Percentiles rank a stretch among this genome's conserved stretches.
Conservation (phyloP, 495 filamentous ascomycete genomes). For the Aspergillus avenaceus region DNA sequence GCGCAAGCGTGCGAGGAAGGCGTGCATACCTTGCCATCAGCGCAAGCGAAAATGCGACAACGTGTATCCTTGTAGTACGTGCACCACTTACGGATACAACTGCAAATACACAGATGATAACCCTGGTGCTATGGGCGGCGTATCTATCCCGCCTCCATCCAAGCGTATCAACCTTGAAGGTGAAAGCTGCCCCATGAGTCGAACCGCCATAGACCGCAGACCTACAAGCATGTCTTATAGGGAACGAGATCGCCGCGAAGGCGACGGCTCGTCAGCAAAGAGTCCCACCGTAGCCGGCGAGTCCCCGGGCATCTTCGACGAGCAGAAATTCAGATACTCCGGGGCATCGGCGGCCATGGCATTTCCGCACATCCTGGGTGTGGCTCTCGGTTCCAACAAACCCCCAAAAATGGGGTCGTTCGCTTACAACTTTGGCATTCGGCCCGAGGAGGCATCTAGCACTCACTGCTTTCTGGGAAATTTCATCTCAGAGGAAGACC, state of each 20-base stretch:
- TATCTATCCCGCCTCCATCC: not conserved
- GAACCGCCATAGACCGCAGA: too few relatives aligned
- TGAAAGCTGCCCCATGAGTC: slow-evolving; percentile 9
- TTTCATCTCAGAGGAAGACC: slow-evolving; percentile 25
- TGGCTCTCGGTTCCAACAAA: slow-evolving; percentile 25
- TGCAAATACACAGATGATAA: slow-evolving; percentile 24
- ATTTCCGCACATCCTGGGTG: slow-evolving; percentile 28
- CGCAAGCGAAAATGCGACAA: slow-evolving; percentile 34
- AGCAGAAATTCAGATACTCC: slow-evolving; percentile 26
- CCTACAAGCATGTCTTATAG: too few relatives aligned
- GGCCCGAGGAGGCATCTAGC: slow-evolving; percentile 26
- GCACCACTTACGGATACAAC: slow-evolving; percentile 26
- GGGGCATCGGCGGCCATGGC: slow-evolving; percentile 31
- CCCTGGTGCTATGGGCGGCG: slow-evolving; percentile 1
- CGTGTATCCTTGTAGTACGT: slow-evolving; percentile 25
- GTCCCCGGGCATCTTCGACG: slow-evolving; percentile 28
- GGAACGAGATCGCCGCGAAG: slow-evolving; percentile 9
- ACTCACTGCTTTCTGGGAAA: slow-evolving; percentile 17
- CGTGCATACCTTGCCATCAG: slow-evolving; percentile 32
- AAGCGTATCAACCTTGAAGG: slow-evolving; percentile 12
- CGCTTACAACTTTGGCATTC: slow-evolving; percentile 31
- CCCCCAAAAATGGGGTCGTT: slow-evolving; percentile 25
- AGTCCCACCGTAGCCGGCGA: slow-evolving; percentile 13
- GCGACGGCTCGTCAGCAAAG: slow-evolving; percentile 12
- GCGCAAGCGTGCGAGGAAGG: slow-evolving; percentile 29